These are phyloP conservation scores for Parasitella parasitica DNA, from an alignment of 371 early-diverging fungal species.

Conservation along the genomic window DNA sequence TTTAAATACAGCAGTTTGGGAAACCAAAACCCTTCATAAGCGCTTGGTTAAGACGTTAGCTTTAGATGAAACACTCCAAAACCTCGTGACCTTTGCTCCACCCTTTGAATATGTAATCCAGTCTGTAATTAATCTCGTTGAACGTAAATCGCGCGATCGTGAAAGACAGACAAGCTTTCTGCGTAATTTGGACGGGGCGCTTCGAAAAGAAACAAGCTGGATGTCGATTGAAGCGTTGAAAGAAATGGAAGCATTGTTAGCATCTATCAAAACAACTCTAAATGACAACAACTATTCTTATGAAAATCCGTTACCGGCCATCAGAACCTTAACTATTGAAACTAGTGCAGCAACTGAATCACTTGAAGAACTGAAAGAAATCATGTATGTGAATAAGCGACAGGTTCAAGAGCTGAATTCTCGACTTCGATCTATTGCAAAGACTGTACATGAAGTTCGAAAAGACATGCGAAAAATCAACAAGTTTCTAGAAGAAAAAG, in stretches of 20 bases:
- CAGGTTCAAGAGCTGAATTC: constrained; percentile 50
- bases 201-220: constrained; percentile 42
- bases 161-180: constrained; percentile 46
- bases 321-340: constrained; percentile 40
- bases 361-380: constrained; percentile 51
- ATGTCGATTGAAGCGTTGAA: constrained; percentile 39
- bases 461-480: constrained; percentile 52
- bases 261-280: constrained; percentile 35
- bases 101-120: constrained; percentile 49
- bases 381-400: constrained; percentile 53
- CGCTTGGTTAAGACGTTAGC: constrained; percentile 43
- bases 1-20: constrained; percentile 47
- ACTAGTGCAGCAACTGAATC: constrained; percentile 47
- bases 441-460: constrained; percentile 53
- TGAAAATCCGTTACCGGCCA: constrained; percentile 42
- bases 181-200: constrained; percentile 34
- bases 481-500: constrained; percentile 49
- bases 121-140: constrained; percentile 43
- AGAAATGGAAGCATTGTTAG: constrained; percentile 36
- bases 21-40: constrained; percentile 53
- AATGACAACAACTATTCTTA: constrained; percentile 38
- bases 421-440: constrained; percentile 49
- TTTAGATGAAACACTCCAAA: constrained; percentile 40
- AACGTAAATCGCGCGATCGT: constrained; percentile 45
- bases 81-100: constrained; percentile 38